Evolutionary conservation across 2,329 filamentous ascomycete genomes (phyloP), one percentile per base, ranked within the genome.

Genomic region (Scleromitrula shiraiana): DNA sequence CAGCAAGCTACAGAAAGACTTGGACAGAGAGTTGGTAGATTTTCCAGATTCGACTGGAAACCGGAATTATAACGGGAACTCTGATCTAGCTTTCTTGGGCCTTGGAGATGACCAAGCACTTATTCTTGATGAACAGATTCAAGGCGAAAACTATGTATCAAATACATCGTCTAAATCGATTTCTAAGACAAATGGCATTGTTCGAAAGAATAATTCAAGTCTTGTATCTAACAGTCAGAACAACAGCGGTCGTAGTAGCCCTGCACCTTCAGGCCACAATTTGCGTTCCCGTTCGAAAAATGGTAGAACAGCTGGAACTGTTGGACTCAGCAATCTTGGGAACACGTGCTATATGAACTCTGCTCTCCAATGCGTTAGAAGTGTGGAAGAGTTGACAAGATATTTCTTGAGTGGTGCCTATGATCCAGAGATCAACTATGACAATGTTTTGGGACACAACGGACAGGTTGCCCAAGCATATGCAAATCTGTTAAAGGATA

Each of bases 271-370:
- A 4, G 68, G 74, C 7, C 70, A 85, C 53, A 90, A 87, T 0
- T 77, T 89, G 56, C 88, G 88, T 35, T 78, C 87, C 49, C 30
- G 77, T 7, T 79, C 83, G 51, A 82, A 80, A 56, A 78, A 81
- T 32, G 85, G 85, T 8, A 80, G 82, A 53, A 78, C 80, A 10
- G 68, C 81, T 27, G 93, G 93, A 26, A 84, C 83, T 33, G 85
- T 90, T 35, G 93, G 93, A 27, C 71, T 98, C 44, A 81, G 79
- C 54, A 98, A 98, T 62, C 71, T 98, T 12, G 93, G 93, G 41
- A 98, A 98, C 62, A 97, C 93, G 0, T 98, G 93, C 68, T 98
- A 98, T 69, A 96, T 97, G 90, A 97, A 97, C 67, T 95, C 91
- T 19, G 93, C 93, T 8, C 73, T 97, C 46, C 93, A 98, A 64